Evolutionary conservation across 345 rosid species (phyloP).

Genomic region (Brassica carinata): DNA sequence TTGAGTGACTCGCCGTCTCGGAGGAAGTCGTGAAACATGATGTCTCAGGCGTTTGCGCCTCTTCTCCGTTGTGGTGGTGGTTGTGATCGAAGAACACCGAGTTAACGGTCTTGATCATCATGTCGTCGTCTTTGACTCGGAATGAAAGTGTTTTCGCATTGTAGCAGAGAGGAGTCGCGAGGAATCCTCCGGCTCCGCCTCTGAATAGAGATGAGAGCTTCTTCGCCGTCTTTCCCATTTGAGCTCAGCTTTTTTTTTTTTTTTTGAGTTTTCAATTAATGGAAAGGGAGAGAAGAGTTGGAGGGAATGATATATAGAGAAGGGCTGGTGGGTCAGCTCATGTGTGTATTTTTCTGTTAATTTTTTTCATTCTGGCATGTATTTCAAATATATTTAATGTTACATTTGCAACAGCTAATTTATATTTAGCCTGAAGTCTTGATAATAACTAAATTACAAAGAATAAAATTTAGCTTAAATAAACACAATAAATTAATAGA

Average conservation of each 20-base stretch:
- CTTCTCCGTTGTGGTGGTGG: not conserved
- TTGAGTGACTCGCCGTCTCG: slow-evolving; percentile 40
- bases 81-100: slow-evolving; percentile 57
- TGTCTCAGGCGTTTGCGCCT: slow-evolving; percentile 27
- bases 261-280: slow-evolving; percentile 10
- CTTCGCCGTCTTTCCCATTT: slow-evolving; percentile 27
- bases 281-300: slow-evolving; percentile 23
- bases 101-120: slow-evolving; percentile 76
- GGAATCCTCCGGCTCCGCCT: slow-evolving; percentile 30
- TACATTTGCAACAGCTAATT: not conserved
- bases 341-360: not conserved
- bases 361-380: not conserved
- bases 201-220: slow-evolving; percentile 55
- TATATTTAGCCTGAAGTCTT: not conserved
- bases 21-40: slow-evolving; percentile 46
- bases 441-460: not conserved
- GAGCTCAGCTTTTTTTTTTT: not conserved
- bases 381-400: not conserved
- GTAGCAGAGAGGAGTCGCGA: slow-evolving; percentile 70
- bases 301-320: slow-evolving; percentile 41
- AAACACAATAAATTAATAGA: too few relatives aligned
- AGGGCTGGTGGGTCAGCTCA: slow-evolving; percentile 33
- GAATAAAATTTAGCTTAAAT: too few relatives aligned
- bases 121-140: slow-evolving; percentile 52
- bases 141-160: slow-evolving; percentile 76